These are phyloP conservation scores for Geranium brycei DNA, from an alignment of 345 rosid genomes.

Conservation along the genomic window DNA sequence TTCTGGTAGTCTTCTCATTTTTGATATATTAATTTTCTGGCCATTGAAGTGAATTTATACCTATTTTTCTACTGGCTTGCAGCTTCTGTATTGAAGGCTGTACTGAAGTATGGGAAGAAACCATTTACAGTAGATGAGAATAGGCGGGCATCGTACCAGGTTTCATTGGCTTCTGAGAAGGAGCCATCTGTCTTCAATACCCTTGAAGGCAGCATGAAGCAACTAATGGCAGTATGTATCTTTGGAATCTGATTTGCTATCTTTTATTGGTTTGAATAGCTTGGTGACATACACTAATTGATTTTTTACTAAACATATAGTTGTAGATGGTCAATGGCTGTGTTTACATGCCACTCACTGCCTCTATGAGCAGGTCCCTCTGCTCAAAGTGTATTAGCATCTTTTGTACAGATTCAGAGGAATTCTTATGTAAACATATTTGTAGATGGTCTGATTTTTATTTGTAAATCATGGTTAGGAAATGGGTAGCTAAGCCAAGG, in stretches of 20 bases:
- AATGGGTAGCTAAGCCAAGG: not conserved
- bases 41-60: constrained; percentile 3
- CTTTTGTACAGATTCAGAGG: not conserved
- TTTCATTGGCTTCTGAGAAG: constrained; percentile 21
- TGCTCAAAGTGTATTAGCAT: not conserved
- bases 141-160: constrained; percentile 60
- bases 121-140: constrained; percentile 60
- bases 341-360: not conserved
- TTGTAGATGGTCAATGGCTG: not conserved
- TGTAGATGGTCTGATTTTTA: too few species aligned
- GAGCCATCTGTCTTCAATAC: constrained; percentile 34
- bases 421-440: too few species aligned
- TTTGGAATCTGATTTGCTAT: not conserved
- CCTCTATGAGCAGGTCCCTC: not conserved
- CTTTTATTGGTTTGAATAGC: not conserved
- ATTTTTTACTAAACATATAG: not conserved
- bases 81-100: constrained; percentile 90
- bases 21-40: not conserved
- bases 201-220: constrained; percentile 56
- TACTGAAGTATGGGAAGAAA: constrained; percentile 73
- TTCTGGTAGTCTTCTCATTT: not conserved
- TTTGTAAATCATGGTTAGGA: not conserved
- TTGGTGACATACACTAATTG: not conserved
- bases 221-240: constrained; percentile 56
- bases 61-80: constrained; percentile 19